Conservation (phyloP, 257 asterid species). For the Jacaranda mimosifolia region DNA sequence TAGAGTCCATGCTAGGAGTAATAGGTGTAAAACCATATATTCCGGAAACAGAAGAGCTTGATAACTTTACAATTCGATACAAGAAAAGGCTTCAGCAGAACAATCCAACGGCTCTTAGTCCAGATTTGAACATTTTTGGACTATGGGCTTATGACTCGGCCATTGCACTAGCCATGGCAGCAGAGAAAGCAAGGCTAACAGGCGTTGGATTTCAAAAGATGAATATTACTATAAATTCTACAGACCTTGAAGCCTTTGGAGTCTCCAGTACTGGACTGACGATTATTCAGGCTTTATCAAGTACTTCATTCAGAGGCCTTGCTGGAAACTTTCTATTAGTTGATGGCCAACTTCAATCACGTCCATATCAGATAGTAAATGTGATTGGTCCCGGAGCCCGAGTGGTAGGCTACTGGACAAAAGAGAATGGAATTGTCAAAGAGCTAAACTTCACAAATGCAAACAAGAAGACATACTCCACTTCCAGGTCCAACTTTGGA, state of each 20-base stretch:
- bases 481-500: constrained; percentile 41
- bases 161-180: constrained; percentile 49
- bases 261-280: constrained; percentile 37
- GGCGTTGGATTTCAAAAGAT: neutral
- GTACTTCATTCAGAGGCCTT: constrained; percentile 45
- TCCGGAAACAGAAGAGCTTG: constrained; percentile 35
- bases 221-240: constrained; percentile 33
- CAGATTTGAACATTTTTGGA: constrained; percentile 38
- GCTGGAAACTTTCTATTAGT: constrained; percentile 50
- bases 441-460: constrained; percentile 16
- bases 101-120: neutral
- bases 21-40: constrained; percentile 43
- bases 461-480: constrained; percentile 15
- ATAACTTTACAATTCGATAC: constrained; percentile 27
- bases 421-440: constrained; percentile 42
- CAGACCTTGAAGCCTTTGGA: constrained; percentile 44
- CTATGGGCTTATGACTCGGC: constrained; percentile 52
- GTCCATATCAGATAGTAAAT: constrained; percentile 53
- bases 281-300: constrained; percentile 43
- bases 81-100: constrained; percentile 1
- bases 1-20: constrained; percentile 47
- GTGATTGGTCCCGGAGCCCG: constrained; percentile 47
- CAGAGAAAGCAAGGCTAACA: constrained; percentile 30
- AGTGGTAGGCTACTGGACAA: constrained; percentile 59
- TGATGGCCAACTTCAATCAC: constrained; percentile 55